These are phyloP conservation scores for Capsicum baccatum DNA, from an alignment of 257 asterid species.

Conservation along the genomic window DNA sequence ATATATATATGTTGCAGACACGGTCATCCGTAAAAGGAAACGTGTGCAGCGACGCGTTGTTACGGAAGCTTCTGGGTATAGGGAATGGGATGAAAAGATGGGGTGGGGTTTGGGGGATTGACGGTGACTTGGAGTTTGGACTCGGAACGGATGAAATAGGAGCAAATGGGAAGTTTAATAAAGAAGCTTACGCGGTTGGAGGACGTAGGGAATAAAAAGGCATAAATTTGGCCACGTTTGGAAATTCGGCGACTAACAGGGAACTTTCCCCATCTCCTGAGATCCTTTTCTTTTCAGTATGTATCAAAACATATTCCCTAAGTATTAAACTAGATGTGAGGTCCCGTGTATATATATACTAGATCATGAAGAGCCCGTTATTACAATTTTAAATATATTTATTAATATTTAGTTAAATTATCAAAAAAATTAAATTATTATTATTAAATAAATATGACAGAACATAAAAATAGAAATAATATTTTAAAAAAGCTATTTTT, in stretches of 20 bases:
- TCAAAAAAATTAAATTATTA: too few species aligned
- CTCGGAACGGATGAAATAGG: background rate
- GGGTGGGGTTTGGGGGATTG: background rate
- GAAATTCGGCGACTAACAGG: background rate
- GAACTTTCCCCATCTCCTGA: conserved; percentile 1
- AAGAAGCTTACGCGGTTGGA: conserved; percentile 18
- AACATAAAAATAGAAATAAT: too few species aligned
- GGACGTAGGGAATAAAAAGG: background rate
- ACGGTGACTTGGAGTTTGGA: background rate
- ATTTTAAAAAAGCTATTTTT: too few species aligned
- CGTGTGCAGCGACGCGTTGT: conserved; percentile 23
- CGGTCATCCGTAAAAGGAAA: conserved; percentile 20
- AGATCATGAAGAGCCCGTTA: too few species aligned
- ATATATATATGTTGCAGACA: background rate
- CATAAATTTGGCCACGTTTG: conserved; percentile 9
- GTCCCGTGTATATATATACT: too few species aligned
- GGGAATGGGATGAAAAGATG: background rate
- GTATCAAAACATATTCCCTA: too few species aligned
- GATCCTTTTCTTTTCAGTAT: background rate
- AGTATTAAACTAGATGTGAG: too few species aligned
- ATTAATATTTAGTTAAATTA: too few species aligned
- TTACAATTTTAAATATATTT: too few species aligned
- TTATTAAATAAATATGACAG: too few species aligned
- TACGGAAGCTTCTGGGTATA: background rate
- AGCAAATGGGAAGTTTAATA: background rate